phyloP scores from a whole-genome alignment of 2,329 filamentous ascomycete species.

The Alternaria dauci region DNA sequence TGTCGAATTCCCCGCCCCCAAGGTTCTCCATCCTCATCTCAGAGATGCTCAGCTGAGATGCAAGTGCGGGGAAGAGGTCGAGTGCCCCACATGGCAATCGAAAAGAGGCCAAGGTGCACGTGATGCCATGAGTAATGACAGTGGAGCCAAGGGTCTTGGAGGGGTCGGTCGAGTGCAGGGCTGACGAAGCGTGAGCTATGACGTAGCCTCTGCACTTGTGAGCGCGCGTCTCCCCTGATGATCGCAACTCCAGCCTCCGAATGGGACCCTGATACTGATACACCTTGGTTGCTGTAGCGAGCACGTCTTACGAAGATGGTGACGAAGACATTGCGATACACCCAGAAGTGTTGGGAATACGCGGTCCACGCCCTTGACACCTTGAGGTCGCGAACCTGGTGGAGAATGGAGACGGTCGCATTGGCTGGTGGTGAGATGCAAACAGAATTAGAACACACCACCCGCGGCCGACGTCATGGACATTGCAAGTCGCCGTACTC shows the following conservation, averaged over 20 bases:
- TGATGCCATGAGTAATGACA: slow-evolving; percentile 13
- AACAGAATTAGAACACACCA: slow-evolving; percentile 8
- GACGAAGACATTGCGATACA: slow-evolving; percentile 8
- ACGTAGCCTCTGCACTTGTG: background rate
- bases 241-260: background rate
- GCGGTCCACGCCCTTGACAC: slow-evolving; percentile 1
- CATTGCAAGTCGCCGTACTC: background rate
- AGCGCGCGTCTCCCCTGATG: slow-evolving; percentile 4
- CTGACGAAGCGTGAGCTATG: background rate
- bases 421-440: background rate
- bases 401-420: slow-evolving; percentile 6
- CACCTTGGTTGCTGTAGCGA: background rate
- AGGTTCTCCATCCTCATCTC: slow-evolving; percentile 19
- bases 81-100: slow-evolving; percentile 26
- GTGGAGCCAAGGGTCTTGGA: slow-evolving; percentile 3
- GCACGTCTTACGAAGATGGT: slow-evolving; percentile 7
- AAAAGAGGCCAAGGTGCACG: slow-evolving; percentile 6
- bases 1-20: slow-evolving; percentile 12
- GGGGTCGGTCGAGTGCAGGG: background rate
- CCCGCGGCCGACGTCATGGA: slow-evolving; percentile 7
- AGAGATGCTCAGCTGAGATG: slow-evolving; percentile 5
- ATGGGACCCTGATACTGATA: background rate
- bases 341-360: background rate
- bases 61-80: slow-evolving; percentile 26
- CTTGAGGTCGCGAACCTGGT: slow-evolving; percentile 1